phyloP scores from a whole-genome alignment of 2,329 filamentous ascomycete species.

The Fusarium sp. region DNA sequence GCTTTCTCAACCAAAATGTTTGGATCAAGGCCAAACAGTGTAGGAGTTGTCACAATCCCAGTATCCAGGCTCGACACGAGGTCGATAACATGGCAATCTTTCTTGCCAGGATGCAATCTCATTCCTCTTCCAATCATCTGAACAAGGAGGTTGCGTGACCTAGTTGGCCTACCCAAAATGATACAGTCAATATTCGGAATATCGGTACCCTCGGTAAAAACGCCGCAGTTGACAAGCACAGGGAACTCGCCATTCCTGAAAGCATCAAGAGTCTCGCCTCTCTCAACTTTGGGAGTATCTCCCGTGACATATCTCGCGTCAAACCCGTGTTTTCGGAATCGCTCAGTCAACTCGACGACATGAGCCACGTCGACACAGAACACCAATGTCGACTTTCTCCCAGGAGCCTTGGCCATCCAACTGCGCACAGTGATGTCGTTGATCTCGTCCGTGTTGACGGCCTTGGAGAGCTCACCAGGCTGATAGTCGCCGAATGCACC shows the following conservation, averaged over 20 bases:
- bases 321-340: conserved; percentile 81
- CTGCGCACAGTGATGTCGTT: conserved; percentile 89
- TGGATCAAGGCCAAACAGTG: conserved; percentile 92
- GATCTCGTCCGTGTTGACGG: conserved; percentile 82
- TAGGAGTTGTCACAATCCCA: conserved; percentile 91
- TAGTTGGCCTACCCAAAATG: conserved; percentile 86
- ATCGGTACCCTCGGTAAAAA: conserved; percentile 97
- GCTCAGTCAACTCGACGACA: conserved; percentile 78
- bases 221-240: conserved; percentile 92
- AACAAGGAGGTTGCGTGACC: conserved; percentile 90
- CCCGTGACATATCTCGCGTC: conserved; percentile 91
- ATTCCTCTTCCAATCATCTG: conserved; percentile 99
- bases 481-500: conserved; percentile 81
- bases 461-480: conserved; percentile 79
- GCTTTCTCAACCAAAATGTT: conserved; percentile 78
- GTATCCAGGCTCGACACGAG: conserved; percentile 89
- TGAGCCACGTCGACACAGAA: conserved; percentile 95
- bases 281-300: conserved; percentile 76
- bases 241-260: conserved; percentile 85
- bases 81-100: conserved; percentile 94
- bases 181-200: conserved; percentile 98
- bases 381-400: conserved; percentile 85
- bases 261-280: conserved; percentile 77
- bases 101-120: conserved; percentile 82
- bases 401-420: conserved; percentile 82